These are phyloP conservation scores for Cardamine occulta DNA, from an alignment of 345 rosid species.

Conservation along the genomic window DNA sequence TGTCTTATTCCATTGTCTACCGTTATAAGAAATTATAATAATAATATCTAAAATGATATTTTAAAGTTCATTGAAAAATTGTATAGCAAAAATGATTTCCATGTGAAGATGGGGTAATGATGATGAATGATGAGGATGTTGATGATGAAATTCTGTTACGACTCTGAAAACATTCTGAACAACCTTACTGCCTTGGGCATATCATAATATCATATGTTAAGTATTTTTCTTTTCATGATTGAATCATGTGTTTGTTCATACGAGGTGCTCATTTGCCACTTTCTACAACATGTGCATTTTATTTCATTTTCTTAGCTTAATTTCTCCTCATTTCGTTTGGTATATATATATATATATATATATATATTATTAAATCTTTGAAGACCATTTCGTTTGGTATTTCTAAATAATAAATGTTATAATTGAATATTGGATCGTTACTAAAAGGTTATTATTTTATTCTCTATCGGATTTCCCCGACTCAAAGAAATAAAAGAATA, in stretches of 20 bases:
- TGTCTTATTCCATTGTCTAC: slow-evolving; percentile 30
- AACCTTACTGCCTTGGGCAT: slow-evolving; percentile 15
- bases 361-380: too few relatives aligned
- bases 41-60: background rate
- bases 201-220: slow-evolving; percentile 20
- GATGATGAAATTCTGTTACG: slow-evolving; percentile 43
- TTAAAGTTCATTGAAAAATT: slow-evolving; percentile 9
- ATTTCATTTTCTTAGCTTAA: background rate
- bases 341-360: background rate
- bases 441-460: background rate
- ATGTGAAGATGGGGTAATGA: slow-evolving; percentile 41
- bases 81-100: slow-evolving; percentile 20
- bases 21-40: slow-evolving; percentile 39
- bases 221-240: slow-evolving; percentile 18
- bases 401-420: too few relatives aligned
- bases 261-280: slow-evolving; percentile 40
- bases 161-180: slow-evolving; percentile 31
- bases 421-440: background rate
- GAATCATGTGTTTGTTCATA: slow-evolving; percentile 36
- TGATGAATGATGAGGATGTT: slow-evolving; percentile 38
- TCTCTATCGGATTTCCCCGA: background rate
- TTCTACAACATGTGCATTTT: slow-evolving; percentile 18
- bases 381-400: too few relatives aligned
- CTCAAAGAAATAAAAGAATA: background rate
- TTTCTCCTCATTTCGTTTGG: background rate